Conservation (phyloP, 257 asterid genomes). For the Leptodermis oblonga region DNA sequence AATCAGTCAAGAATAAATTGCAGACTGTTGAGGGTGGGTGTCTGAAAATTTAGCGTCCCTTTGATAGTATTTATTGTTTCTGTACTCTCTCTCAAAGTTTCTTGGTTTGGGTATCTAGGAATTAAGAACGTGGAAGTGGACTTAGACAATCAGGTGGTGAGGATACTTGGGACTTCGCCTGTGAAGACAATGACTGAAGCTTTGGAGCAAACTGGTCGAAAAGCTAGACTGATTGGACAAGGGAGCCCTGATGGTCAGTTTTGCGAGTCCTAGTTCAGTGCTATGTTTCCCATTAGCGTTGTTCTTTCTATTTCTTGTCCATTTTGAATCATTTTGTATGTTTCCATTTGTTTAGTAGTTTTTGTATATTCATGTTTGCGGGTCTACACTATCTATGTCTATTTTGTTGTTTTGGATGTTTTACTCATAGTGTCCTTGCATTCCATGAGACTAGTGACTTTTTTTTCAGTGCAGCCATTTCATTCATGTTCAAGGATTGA, state of each 20-base stretch:
- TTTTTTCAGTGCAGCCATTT: neutral
- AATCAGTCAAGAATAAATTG: conserved; percentile 68
- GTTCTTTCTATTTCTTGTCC: too few relatives aligned
- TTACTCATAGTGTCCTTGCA: neutral
- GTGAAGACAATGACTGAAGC: conserved; percentile 82
- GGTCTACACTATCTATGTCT: neutral
- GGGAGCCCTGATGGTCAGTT: conserved; percentile 76
- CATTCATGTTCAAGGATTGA: neutral
- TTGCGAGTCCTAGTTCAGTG: neutral
- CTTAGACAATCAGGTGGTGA: conserved; percentile 80
- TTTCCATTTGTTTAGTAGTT: neutral
- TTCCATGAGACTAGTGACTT: neutral
- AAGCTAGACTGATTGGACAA: conserved; percentile 89
- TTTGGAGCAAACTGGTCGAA: conserved; percentile 86
- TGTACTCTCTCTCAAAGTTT: neutral
- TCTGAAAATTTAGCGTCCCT: conserved; percentile 5
- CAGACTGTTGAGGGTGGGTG: conserved; percentile 69
- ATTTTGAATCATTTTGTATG: neutral
- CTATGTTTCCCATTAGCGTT: neutral
- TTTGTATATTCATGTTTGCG: neutral
- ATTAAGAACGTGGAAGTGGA: conserved; percentile 83
- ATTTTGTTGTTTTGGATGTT: neutral
- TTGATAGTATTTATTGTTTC: neutral
- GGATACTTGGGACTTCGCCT: conserved; percentile 77
- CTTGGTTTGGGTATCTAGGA: conserved; percentile 37